phyloP scores from a whole-genome alignment of 192 early-diverging fungal species.

The Podila minutissima region DNA sequence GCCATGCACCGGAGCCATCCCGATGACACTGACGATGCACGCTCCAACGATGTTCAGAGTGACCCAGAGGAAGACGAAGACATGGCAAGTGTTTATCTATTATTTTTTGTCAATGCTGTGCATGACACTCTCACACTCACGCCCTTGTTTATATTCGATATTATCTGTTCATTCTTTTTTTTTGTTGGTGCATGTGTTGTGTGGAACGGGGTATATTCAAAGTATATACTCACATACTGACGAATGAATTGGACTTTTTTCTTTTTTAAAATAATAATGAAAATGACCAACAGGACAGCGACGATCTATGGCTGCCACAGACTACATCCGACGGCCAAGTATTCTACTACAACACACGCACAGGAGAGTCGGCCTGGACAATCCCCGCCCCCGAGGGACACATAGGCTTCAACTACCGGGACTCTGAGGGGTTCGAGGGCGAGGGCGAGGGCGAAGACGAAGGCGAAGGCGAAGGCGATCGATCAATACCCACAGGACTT shows the following conservation, averaged over 20 bases:
- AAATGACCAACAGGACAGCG: neutral
- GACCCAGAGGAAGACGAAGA: neutral
- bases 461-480: too few relatives aligned
- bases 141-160: too few relatives aligned
- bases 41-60: neutral
- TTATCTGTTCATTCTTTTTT: neutral
- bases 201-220: too few relatives aligned
- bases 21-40: neutral
- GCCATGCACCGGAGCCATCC: neutral
- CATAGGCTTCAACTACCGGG: neutral
- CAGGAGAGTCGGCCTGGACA: slow-evolving; percentile 33
- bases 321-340: slow-evolving; percentile 37
- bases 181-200: neutral
- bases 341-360: slow-evolving; percentile 42
- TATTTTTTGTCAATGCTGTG: too few relatives aligned
- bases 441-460: too few relatives aligned
- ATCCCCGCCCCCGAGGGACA: neutral
- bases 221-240: too few relatives aligned
- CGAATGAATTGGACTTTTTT: too few relatives aligned
- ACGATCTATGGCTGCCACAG: slow-evolving; percentile 30
- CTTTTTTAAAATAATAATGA: too few relatives aligned
- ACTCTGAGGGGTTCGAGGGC: too few relatives aligned
- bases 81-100: neutral
- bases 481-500: too few relatives aligned
- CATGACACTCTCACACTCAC: too few relatives aligned